These are phyloP conservation scores for Arthrobotrys sinensis DNA, from an alignment of 2,329 filamentous ascomycete genomes.

Conservation along the genomic window DNA sequence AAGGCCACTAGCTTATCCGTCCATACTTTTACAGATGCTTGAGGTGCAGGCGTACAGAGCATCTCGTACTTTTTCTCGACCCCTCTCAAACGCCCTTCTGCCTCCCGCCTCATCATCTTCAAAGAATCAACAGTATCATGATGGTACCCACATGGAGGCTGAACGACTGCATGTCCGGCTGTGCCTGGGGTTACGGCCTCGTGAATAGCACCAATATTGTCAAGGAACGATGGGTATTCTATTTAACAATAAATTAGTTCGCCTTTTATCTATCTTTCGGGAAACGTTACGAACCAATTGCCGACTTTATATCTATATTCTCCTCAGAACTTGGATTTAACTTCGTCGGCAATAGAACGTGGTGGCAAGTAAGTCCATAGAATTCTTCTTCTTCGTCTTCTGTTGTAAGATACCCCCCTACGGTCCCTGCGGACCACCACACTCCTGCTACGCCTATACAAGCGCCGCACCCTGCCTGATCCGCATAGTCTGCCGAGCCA, in stretches of 20 bases:
- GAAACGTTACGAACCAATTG: not conserved
- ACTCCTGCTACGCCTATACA: constrained; percentile 29
- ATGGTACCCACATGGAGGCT: constrained; percentile 36
- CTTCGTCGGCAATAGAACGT: constrained; percentile 33
- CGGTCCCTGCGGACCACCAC: constrained; percentile 39
- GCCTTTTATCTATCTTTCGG: not conserved
- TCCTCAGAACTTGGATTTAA: not conserved
- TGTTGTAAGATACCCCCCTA: constrained; percentile 9
- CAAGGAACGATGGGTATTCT: constrained; percentile 14
- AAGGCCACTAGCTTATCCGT: not conserved
- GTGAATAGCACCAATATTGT: constrained; percentile 2
- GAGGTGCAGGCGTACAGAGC: not conserved
- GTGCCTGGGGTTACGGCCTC: not conserved
- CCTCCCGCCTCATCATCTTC: constrained; percentile 2
- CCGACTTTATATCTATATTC: not conserved
- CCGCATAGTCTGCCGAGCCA: constrained; percentile 2
- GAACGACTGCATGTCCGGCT: not conserved
- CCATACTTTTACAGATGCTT: constrained; percentile 3
- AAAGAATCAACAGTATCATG: constrained; percentile 1
- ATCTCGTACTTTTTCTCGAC: constrained; percentile 21
- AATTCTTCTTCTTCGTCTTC: not conserved
- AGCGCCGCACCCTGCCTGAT: not conserved
- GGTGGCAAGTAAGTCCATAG: constrained; percentile 37
- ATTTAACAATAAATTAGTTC: not conserved
- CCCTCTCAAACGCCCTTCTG: constrained; percentile 16